Conservation (phyloP, 2,329 filamentous ascomycete species). For the Neonectria sp. region DNA sequence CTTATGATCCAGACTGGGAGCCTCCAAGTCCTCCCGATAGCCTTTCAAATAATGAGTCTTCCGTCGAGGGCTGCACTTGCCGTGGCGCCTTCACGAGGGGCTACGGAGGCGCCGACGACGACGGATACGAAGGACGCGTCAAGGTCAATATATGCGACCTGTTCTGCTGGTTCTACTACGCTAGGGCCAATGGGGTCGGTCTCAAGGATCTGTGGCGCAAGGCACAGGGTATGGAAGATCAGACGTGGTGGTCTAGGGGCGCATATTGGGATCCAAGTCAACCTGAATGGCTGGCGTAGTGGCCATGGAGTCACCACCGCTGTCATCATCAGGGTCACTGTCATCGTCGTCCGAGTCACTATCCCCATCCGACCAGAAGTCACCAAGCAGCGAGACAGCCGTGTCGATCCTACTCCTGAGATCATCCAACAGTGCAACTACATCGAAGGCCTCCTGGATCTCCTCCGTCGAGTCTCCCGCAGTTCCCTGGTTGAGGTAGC, state of each 20-base stretch:
- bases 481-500: not conserved
- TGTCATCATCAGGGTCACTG: not conserved
- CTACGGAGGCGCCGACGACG: constrained; percentile 15
- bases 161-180: constrained; percentile 26
- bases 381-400: not conserved
- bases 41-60: not conserved
- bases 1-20: not conserved
- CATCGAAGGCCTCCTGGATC: not conserved
- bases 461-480: not conserved
- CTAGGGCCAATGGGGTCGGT: constrained; percentile 6
- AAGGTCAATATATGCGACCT: constrained; percentile 6
- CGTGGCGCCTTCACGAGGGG: constrained; percentile 3
- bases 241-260: not conserved
- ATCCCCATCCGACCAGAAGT: not conserved
- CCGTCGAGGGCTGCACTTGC: constrained; percentile 7
- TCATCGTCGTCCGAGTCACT: not conserved
- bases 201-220: constrained; percentile 27
- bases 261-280: constrained; percentile 1
- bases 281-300: not conserved
- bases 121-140: constrained; percentile 25
- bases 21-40: not conserved
- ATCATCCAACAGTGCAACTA: constrained; percentile 1
- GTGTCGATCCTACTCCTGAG: not conserved
- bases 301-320: not conserved
- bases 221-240: constrained; percentile 3